phyloP scores from a whole-genome alignment of 1,139 yeast species.

The Diutina catenulata region DNA sequence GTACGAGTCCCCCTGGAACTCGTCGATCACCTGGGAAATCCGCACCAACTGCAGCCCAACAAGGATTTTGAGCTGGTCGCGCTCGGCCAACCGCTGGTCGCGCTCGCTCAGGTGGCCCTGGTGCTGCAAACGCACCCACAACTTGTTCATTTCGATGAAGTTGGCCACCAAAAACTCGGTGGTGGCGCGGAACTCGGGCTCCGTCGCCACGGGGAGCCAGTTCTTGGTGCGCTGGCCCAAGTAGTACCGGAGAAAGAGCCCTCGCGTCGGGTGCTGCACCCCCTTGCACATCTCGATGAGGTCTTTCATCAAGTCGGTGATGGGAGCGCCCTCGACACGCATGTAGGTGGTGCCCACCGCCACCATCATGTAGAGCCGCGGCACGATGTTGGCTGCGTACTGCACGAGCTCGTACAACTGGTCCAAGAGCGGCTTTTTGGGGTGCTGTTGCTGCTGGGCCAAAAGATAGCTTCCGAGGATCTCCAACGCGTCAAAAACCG shows the following conservation, averaged over 20 bases:
- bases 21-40: constrained; percentile 75
- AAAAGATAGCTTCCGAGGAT: constrained; percentile 52
- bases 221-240: constrained; percentile 76
- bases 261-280: constrained; percentile 91
- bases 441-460: constrained; percentile 38
- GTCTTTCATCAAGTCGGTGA: constrained; percentile 81
- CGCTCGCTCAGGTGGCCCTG: constrained; percentile 89
- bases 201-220: constrained; percentile 38
- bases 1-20: constrained; percentile 25
- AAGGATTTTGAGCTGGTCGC: constrained; percentile 80
- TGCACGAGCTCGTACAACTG: constrained; percentile 92
- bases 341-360: constrained; percentile 89
- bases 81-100: constrained; percentile 60
- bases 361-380: constrained; percentile 86
- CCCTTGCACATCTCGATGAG: constrained; percentile 98
- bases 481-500: constrained; percentile 76
- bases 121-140: constrained; percentile 94
- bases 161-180: constrained; percentile 69
- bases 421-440: constrained; percentile 42
- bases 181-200: constrained; percentile 48
- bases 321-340: constrained; percentile 68
- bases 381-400: constrained; percentile 87
- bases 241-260: constrained; percentile 80
- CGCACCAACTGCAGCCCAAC: constrained; percentile 91
- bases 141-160: constrained; percentile 92